Conservation (phyloP, 192 early-diverging fungal species). For the Backusella tuberculispora region DNA sequence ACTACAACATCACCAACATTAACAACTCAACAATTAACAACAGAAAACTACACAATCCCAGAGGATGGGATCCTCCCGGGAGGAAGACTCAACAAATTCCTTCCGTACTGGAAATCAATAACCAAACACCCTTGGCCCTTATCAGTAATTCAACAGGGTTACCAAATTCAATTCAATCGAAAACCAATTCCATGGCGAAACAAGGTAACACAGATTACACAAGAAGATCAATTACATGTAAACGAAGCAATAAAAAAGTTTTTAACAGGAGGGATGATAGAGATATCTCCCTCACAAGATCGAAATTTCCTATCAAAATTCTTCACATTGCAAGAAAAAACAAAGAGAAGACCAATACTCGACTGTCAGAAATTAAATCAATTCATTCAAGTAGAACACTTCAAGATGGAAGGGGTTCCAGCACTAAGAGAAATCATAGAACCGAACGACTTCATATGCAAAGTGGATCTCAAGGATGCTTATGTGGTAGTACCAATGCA, state of each 20-base stretch:
- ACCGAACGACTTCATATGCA: constrained; percentile 24
- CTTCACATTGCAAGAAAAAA: constrained; percentile 10
- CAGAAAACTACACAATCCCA: too few species aligned
- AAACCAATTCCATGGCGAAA: too few species aligned
- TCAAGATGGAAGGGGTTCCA: constrained; percentile 37
- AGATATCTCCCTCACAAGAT: constrained; percentile 15
- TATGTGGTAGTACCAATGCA: constrained; percentile 33
- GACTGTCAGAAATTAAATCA: constrained; percentile 10
- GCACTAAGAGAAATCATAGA: constrained; percentile 31
- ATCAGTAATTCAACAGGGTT: too few species aligned
- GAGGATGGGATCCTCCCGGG: too few species aligned
- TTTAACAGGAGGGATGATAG: not conserved
- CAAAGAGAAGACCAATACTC: constrained; percentile 21
- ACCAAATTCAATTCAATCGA: too few species aligned
- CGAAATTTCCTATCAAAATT: not conserved
- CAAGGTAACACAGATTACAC: too few species aligned
- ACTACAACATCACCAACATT: too few species aligned
- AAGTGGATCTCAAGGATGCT: constrained; percentile 27
- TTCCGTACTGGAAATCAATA: too few species aligned
- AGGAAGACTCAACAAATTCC: too few species aligned
- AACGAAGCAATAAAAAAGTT: constrained; percentile 9
- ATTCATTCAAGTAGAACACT: constrained; percentile 28
- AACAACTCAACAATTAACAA: too few species aligned
- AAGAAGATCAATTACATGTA: too few species aligned
- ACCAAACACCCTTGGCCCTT: too few species aligned